These are phyloP conservation scores for Akanthomyces uredinophilus DNA, from an alignment of 2,329 filamentous ascomycete genomes.

Conservation along the genomic window DNA sequence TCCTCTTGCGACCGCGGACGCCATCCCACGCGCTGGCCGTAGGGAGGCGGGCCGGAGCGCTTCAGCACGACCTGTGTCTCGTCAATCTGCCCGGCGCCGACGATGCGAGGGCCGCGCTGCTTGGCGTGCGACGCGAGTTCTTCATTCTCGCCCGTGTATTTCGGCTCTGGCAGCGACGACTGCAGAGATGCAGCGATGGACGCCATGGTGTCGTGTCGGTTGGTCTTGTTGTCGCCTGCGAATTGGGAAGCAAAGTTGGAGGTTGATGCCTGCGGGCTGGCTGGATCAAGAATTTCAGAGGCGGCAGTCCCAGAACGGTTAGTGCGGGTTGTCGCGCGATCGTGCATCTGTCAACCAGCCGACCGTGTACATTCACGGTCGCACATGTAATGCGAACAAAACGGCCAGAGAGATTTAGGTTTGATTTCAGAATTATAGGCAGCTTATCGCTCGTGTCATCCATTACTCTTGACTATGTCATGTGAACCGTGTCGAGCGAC, in stretches of 20 bases:
- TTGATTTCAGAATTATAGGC: background rate
- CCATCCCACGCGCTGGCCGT: conserved; percentile 85
- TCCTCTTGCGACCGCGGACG: conserved; percentile 83
- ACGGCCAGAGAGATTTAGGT: background rate
- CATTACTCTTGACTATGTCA: conserved; percentile 12
- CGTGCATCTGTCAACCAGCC: background rate
- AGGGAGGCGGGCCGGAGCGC: conserved; percentile 79
- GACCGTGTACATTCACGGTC: background rate
- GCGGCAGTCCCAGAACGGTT: conserved; percentile 26
- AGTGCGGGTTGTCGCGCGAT: conserved; percentile 17
- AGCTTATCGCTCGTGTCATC: conserved; percentile 6
- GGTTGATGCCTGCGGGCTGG: conserved; percentile 15
- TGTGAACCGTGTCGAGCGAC: background rate
- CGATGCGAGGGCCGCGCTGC: conserved; percentile 74
- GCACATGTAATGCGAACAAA: background rate
- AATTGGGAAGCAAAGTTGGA: conserved; percentile 13
- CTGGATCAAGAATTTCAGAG: conserved; percentile 29
- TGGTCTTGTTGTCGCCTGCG: conserved; percentile 16
- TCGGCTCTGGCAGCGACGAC: conserved; percentile 78
- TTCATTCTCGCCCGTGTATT: conserved; percentile 86
- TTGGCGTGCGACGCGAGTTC: conserved; percentile 66
- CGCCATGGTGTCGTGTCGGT: conserved; percentile 44
- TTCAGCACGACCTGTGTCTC: conserved; percentile 80
- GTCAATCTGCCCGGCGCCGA: conserved; percentile 74
- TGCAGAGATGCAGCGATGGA: conserved; percentile 68